These are phyloP conservation scores for Neocallimastix lanati DNA, from an alignment of 192 early-diverging fungal genomes.

Conservation along the genomic window DNA sequence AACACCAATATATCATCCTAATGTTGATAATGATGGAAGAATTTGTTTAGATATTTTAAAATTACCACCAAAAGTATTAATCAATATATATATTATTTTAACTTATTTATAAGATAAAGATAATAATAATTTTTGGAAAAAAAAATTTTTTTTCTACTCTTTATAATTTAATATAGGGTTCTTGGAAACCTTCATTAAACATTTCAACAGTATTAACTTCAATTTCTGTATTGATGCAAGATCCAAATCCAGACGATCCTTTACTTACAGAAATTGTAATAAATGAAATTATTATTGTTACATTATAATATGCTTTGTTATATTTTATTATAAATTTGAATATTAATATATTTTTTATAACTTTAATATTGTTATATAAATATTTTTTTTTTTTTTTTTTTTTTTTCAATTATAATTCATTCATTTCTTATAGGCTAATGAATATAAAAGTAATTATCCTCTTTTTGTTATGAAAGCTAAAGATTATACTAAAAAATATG, in stretches of 20 bases:
- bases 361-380: too few relatives aligned
- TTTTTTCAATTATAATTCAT: too few relatives aligned
- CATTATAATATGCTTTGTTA: too few relatives aligned
- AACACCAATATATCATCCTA: constrained; percentile 67
- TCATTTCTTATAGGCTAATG: too few relatives aligned
- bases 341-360: too few relatives aligned
- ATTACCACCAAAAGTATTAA: constrained; percentile 19
- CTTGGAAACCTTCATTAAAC: constrained; percentile 51
- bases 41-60: constrained; percentile 60
- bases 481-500: background rate
- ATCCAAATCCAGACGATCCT: constrained; percentile 60
- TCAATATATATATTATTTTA: too few relatives aligned
- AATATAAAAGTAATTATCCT: background rate
- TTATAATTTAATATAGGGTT: constrained; percentile 11
- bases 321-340: too few relatives aligned
- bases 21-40: constrained; percentile 56
- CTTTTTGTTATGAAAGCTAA: background rate
- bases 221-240: constrained; percentile 28
- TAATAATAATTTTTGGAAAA: too few relatives aligned
- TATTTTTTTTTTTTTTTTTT: too few relatives aligned
- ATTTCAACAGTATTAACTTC: constrained; percentile 38
- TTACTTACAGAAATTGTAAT: constrained; percentile 46
- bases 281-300: background rate
- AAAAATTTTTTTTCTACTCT: background rate
- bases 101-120: too few relatives aligned